phyloP scores from a whole-genome alignment of 2,329 filamentous ascomycete genomes.

The Aspergillus glaucus region DNA sequence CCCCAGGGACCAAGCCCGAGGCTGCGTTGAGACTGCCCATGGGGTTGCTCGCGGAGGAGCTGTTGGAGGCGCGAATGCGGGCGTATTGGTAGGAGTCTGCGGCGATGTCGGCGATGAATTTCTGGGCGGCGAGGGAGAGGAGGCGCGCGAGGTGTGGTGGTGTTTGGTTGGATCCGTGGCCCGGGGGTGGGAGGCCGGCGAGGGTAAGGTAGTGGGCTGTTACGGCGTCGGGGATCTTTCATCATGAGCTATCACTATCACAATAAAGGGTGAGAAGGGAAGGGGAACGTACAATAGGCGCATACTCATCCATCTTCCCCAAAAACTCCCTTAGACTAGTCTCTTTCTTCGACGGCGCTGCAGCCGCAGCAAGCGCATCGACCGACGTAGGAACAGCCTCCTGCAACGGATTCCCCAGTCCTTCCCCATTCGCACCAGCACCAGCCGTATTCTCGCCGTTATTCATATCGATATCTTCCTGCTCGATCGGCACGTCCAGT shows the following conservation, averaged over 20 bases:
- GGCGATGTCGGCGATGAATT: constrained; percentile 96
- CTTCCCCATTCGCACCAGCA: constrained; percentile 11
- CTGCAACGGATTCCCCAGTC: constrained; percentile 14
- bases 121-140: constrained; percentile 94
- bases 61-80: constrained; percentile 88
- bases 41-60: constrained; percentile 77
- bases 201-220: constrained; percentile 97
- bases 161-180: constrained; percentile 69
- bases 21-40: constrained; percentile 77
- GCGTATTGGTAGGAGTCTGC: constrained; percentile 98
- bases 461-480: constrained; percentile 33
- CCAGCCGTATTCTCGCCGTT: constrained; percentile 11
- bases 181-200: constrained; percentile 82
- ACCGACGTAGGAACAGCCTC: constrained; percentile 15
- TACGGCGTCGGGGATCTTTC: constrained; percentile 90
- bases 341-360: constrained; percentile 74
- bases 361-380: constrained; percentile 44
- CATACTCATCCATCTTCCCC: constrained; percentile 95
- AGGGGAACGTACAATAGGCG: constrained; percentile 69
- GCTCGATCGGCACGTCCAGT: constrained; percentile 30
- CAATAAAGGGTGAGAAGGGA: background rate
- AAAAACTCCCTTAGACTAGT: constrained; percentile 87
- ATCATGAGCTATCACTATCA: background rate
- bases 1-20: constrained; percentile 49
- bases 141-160: constrained; percentile 83